These are phyloP conservation scores for Barnettozyma botsteinii DNA, from an alignment of 805 yeast species.

Conservation along the genomic window DNA sequence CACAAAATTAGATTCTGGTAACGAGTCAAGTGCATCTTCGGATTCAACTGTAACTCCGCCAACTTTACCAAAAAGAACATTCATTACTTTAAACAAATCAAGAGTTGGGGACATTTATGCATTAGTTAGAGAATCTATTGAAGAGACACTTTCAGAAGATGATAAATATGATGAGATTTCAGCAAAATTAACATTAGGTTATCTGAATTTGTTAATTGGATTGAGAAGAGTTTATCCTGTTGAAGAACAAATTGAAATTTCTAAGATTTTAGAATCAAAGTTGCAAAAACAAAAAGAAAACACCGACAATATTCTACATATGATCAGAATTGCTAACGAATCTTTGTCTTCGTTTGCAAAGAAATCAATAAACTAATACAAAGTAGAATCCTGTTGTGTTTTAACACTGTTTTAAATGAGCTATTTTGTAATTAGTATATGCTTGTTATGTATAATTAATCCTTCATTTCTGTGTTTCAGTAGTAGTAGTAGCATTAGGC, in stretches of 20 bases:
- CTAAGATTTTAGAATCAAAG: conserved; percentile 24
- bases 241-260: conserved; percentile 26
- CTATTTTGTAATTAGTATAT: too few species aligned
- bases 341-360: conserved; percentile 1
- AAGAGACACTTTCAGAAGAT: conserved; percentile 19
- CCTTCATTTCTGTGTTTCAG: not conserved
- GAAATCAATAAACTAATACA: too few species aligned
- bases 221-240: conserved; percentile 30
- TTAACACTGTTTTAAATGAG: too few species aligned
- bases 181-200: conserved; percentile 45
- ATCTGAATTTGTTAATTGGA: conserved; percentile 46
- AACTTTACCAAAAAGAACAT: conserved; percentile 37
- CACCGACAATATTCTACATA: conserved; percentile 7
- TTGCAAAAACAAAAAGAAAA: conserved; percentile 10
- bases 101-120: conserved; percentile 39
- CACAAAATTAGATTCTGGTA: conserved; percentile 5
- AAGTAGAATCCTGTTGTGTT: too few species aligned
- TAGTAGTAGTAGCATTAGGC: not conserved
- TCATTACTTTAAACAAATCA: conserved; percentile 37
- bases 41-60: conserved; percentile 22
- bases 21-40: not conserved
- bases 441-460: not conserved
- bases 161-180: conserved; percentile 22
- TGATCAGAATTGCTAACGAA: conserved; percentile 5
- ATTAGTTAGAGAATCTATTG: conserved; percentile 35